phyloP scores from a whole-genome alignment of 805 yeast species.

The Starmerella bombicola region DNA sequence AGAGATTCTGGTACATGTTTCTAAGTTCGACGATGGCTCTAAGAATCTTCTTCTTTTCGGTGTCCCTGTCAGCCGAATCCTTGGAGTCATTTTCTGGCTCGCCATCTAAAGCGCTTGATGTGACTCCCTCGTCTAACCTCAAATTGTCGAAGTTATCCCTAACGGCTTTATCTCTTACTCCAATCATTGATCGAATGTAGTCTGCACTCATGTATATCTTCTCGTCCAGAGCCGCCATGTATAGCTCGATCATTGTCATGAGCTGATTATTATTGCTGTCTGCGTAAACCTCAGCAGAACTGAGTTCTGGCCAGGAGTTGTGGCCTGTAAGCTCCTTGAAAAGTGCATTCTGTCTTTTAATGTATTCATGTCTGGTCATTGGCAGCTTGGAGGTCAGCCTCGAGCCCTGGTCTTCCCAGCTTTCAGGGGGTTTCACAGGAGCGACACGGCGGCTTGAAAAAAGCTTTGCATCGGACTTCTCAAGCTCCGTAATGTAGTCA shows the following conservation, averaged over 20 bases:
- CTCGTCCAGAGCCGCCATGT: constrained; percentile 25
- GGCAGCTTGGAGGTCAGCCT: constrained; percentile 17
- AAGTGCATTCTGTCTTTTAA: constrained; percentile 22
- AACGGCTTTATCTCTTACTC: constrained; percentile 14
- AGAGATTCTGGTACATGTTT: constrained; percentile 11
- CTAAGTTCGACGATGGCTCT: constrained; percentile 10
- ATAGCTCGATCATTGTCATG: constrained; percentile 19
- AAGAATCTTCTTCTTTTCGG: constrained; percentile 1
- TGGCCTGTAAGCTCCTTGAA: constrained; percentile 22
- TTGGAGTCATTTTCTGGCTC: no score
- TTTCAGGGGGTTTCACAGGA: constrained; percentile 6
- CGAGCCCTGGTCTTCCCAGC: constrained; percentile 4
- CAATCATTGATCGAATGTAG: constrained; percentile 17
- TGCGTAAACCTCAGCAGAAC: constrained; percentile 4
- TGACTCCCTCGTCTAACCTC: constrained; percentile 3
- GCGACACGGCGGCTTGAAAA: background rate
- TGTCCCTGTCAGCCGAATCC: background rate
- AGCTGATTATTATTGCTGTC: constrained; percentile 14
- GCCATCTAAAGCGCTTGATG: background rate
- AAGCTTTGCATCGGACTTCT: constrained; percentile 7
- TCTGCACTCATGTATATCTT: constrained; percentile 22
- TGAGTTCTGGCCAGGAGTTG: constrained; percentile 9
- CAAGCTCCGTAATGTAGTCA: constrained; percentile 12
- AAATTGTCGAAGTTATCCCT: constrained; percentile 11
- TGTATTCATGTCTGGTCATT: constrained; percentile 20